Base-by-base conservation (phyloP, 2,329 filamentous ascomycete species). In the Hawksworthiomyces lignivorus region DNA sequence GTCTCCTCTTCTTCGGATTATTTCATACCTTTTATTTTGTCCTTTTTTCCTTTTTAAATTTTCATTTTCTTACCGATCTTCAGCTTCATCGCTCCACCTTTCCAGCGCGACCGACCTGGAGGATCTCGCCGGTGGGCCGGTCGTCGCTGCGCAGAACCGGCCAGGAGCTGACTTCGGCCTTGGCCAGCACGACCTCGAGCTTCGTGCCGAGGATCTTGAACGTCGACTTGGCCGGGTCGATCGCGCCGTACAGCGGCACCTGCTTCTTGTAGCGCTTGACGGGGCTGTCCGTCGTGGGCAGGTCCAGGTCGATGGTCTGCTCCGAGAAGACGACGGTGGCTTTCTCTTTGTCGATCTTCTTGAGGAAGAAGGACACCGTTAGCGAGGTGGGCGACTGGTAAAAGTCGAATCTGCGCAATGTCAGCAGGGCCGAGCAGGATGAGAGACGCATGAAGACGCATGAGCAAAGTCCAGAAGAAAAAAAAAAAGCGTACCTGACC, bases 351-450 rank as follows among this genome's bases (percentile, higher is more conserved):
- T 89, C 80, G 55, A 98, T 95, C 69, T 97, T 97, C 72, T 97
- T 98, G 41, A 97, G 73, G 67, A 94, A 98, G 52, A 96, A 83
- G 8, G 86, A 92, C 3, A 85, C 89, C 51, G 94, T 95, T 44
- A 97, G 86, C 12, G 79, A 80, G 11, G 77, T 76, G 3, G 83
- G 70, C 2, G 92, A 97, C 64, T 98, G 92, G 66, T 98, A 98
- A 65, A 90, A 98, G 63, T 98, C 92, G 58, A 84, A 80, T 47
- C 83, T 84, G 55, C n/a, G n/a, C n/a, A n/a, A n/a, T n/a, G n/a
- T n/a, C n/a, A n/a, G n/a, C n/a, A n/a, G n/a, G n/a, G n/a, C n/a
- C n/a, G n/a, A n/a, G n/a, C n/a, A n/a, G n/a, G n/a, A n/a, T n/a
- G n/a, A n/a, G n/a, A n/a, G n/a, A n/a, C n/a, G n/a, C n/a, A n/a